Evolutionary conservation across 2,329 filamentous ascomycete species (phyloP), one percentile per base, ranked within the genome.

Genomic region (Sclerotinia glacialis): DNA sequence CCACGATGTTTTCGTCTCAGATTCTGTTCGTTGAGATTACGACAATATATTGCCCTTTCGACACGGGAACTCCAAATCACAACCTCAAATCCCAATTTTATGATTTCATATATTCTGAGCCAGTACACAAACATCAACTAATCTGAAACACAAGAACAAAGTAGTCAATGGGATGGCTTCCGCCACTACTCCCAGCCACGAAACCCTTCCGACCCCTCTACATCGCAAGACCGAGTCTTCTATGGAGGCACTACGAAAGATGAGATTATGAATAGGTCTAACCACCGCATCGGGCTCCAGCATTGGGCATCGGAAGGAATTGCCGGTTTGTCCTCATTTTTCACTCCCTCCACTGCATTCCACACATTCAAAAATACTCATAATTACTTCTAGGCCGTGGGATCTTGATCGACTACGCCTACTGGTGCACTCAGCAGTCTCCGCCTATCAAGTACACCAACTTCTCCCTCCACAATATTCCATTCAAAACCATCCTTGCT

Each of bases 351-450:
- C 18, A 9, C 47, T 37, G 2, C 40, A 49, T 5, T 28, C 28
- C 11, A 4, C 6, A 28, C n/a, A 3, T 42, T 42, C 14, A 26
- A 11, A 42, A 26, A 14, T 18, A 23, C 28, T 47, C 5, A 59
- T 7, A 59, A 23, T 40, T 5, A 42, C 42, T n/a, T n/a, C 40
- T 8, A 4, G 83, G 82, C 3, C 79, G 83, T 0, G 83, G 82
- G 23, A 77, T 85, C 2, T 74, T 85, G 0, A 74, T 85, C 0
- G 85, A 88, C 72, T 86, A 82, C 65, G 44, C 60, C 18, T 53
- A 64, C 11, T 91, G 87, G 82, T 86, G 87, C 2, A 79, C 80
- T 21, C 77, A 78, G 42, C 81, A 86, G 53, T 82, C 81, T 44
- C 42, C 53, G 6, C 53, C 52, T 5, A 83, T 89, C 64, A 72